Base-by-base conservation (phyloP, 2,329 filamentous ascomycete genomes). In the Fusarium devonianum region DNA sequence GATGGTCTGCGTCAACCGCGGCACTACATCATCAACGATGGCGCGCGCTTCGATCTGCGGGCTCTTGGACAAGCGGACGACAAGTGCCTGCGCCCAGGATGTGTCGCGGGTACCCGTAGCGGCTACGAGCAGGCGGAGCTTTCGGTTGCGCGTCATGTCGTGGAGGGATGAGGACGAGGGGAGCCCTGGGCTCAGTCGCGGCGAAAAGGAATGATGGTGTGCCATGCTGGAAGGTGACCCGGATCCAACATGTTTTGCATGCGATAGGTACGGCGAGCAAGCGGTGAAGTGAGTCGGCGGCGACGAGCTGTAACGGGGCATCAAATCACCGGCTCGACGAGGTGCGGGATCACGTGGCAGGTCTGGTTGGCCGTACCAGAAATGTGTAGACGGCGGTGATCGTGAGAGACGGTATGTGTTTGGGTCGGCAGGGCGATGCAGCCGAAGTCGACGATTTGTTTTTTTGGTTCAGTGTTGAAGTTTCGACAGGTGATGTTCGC, bases 51-150 rank as follows among this genome's bases (percentile, higher is more conserved):
- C 80, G 56, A 87, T 83, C 53, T 83, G 79, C 7, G 79, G 67
- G 49, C 85, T 82, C 65, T 87, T 87, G 44, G 86, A 86, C 4
- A 89, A 78, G 51, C 86, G 82, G 37, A 88, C 79, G 52, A 86
- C 83, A 41, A 89, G 78, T 13, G 84, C 77, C 66, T 86, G 81
- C 41, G 85, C 85, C 72, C 83, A 87, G 33, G 85, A 83, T 21
- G 85, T 81, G 63, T 88, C 85, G 45, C 81, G 78, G 35, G 81
- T 77, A 49, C 87, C 85, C 61, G 87, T 86, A 48, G 86, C 81
- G 49, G 84, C 84, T 25, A 89, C 77, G 23, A 89, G 80, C 46
- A 89, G 78, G 53, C 77, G 81, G 21, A 87, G 72, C 57, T 81
- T 82, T 57, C 71, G 75, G 52, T 71, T 69, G 53, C 67, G 66